Evolutionary conservation across 1,139 yeast species (phyloP).

Genomic region (Suhomyces chickasaworum): DNA sequence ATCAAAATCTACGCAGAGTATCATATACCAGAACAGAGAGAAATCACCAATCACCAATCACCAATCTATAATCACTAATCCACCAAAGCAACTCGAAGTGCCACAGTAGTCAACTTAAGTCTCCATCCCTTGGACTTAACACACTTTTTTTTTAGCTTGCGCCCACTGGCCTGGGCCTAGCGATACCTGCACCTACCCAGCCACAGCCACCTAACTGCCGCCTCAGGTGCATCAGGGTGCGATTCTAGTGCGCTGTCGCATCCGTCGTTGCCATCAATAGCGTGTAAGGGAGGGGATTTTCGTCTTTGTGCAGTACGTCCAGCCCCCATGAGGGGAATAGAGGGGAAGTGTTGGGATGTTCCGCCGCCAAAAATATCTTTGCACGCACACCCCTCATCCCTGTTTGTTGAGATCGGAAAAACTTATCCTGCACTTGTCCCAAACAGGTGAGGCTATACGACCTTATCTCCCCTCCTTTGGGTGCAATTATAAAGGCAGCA

Average conservation of each 20-base stretch:
- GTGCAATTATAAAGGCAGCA: constrained; percentile 8
- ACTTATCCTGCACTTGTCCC: constrained; percentile 5
- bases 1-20: no score
- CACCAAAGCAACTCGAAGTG: no score
- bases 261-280: background rate
- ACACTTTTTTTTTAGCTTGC: no score
- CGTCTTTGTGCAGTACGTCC: background rate
- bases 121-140: no score
- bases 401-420: constrained; percentile 14
- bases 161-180: no score
- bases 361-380: constrained; percentile 6
- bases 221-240: background rate
- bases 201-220: background rate
- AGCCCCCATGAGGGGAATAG: constrained; percentile 6
- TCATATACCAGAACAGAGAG: background rate
- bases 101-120: no score
- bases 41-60: no score
- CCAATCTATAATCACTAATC: no score
- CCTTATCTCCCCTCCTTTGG: constrained; percentile 18
- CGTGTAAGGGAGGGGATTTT: background rate
- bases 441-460: constrained; percentile 11
- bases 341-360: constrained; percentile 11
- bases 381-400: constrained; percentile 4
- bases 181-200: background rate
- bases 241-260: background rate